A percentile compares a stretch with the other conserved stretches of the same genome.
phyloP scores from a whole-genome alignment of 768 basidiomycete species.

The Auriscalpium vulgare region DNA sequence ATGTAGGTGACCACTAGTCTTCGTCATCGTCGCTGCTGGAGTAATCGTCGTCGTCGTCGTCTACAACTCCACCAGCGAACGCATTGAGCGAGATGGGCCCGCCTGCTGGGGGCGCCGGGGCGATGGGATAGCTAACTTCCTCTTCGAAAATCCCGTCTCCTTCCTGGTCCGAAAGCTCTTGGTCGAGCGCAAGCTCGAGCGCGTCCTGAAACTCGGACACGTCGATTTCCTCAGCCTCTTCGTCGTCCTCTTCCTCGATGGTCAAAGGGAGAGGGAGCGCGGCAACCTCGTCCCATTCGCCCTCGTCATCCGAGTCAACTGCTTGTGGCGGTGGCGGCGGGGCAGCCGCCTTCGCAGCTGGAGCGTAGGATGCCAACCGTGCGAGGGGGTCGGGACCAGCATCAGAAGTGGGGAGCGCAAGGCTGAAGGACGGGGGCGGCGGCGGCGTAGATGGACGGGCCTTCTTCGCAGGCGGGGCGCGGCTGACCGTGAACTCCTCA shows the following conservation, averaged over 20 bases:
- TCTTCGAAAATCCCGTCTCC: conserved; percentile 8
- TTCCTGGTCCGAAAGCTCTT: conserved; percentile 26
- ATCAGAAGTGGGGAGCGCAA: conserved; percentile 30
- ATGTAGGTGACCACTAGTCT: neutral
- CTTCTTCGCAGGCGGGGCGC: conserved; percentile 32
- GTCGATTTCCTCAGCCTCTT: conserved; percentile 39
- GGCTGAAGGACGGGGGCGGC: conserved; percentile 19
- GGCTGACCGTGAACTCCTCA: conserved; percentile 42
- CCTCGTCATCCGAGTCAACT: conserved; percentile 36
- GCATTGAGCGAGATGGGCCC: conserved; percentile 44
- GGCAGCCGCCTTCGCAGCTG: conserved; percentile 17
- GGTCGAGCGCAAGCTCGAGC: neutral
- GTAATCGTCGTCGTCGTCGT: conserved; percentile 42
- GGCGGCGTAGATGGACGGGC: conserved; percentile 15
- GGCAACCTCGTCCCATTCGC: conserved; percentile 45
- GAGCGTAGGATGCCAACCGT: conserved; percentile 17
- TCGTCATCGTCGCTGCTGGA: conserved; percentile 48
- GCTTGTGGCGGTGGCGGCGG: conserved; percentile 22
- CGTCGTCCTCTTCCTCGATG: conserved; percentile 35
- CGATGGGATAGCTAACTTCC: neutral
- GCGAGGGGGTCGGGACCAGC: conserved; percentile 14
- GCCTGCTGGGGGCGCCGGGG: conserved; percentile 4
- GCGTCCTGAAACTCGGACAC: neutral
- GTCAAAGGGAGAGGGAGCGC: conserved; percentile 18
- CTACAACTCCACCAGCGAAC: conserved; percentile 35